Conservation (phyloP, 2,329 filamentous ascomycete species). For the Phaeosphaeria sp. region DNA sequence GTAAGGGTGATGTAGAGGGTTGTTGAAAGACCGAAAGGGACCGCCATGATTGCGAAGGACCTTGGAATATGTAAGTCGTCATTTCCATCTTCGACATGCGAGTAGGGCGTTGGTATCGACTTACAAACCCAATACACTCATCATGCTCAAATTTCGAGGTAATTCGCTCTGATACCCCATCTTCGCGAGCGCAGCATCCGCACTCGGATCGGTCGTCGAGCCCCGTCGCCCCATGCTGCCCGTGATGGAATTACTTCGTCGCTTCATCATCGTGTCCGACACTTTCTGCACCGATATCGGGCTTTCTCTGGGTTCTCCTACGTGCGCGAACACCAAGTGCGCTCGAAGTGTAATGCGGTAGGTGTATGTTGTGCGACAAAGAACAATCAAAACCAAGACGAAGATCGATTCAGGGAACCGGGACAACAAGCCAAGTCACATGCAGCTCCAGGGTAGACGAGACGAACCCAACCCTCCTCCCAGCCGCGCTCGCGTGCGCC, state of each 20-base stretch:
- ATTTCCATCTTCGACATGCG: too few relatives aligned
- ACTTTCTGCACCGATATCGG: neutral
- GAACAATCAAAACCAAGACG: neutral
- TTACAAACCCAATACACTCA: constrained; percentile 70
- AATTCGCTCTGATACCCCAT: constrained; percentile 74
- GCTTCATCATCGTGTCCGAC: constrained; percentile 20
- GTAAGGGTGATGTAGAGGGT: constrained; percentile 72
- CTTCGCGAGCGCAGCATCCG: constrained; percentile 67
- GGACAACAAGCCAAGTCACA: neutral
- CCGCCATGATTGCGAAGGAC: constrained; percentile 78
- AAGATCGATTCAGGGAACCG: too few relatives aligned
- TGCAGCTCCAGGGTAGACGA: too few relatives aligned
- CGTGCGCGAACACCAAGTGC: neutral
- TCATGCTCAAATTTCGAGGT: constrained; percentile 71
- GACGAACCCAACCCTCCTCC: too few relatives aligned
- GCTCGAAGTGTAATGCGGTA: neutral
- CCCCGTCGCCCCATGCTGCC: constrained; percentile 22
- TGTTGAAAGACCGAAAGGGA: constrained; percentile 71
- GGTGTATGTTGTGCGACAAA: neutral
- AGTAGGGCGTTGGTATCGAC: too few relatives aligned
- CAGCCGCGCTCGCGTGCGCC: too few relatives aligned
- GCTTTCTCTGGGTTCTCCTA: neutral
- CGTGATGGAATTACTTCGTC: constrained; percentile 29
- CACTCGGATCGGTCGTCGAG: constrained; percentile 49
- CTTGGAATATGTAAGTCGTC: constrained; percentile 28